phyloP scores from a whole-genome alignment of 2,329 filamentous ascomycete genomes.

The Cladosporium halotolerans region DNA sequence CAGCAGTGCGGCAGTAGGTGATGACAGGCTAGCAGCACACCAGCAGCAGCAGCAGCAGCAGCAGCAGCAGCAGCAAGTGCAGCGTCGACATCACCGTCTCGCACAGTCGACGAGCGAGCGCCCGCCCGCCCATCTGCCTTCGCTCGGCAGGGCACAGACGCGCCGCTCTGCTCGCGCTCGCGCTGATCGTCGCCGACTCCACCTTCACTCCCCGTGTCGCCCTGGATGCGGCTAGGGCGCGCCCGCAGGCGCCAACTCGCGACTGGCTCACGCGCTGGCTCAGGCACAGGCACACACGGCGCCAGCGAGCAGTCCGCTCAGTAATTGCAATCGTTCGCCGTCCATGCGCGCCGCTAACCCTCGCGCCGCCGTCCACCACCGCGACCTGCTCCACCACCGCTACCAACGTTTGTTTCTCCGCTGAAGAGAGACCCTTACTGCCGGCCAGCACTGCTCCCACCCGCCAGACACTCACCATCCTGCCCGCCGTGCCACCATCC shows the following conservation, averaged over 20 bases:
- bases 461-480: not conserved
- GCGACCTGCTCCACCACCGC: constrained; percentile 3
- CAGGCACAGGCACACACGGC: too few relatives aligned
- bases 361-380: not conserved
- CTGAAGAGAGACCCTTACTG: constrained; percentile 6
- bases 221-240: not conserved
- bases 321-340: not conserved
- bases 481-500: not conserved
- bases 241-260: constrained; percentile 2
- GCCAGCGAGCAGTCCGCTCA: not conserved
- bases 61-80: not conserved
- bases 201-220: constrained; percentile 1
- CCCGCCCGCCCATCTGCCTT: not conserved
- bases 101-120: not conserved
- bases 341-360: constrained; percentile 3
- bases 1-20: not conserved
- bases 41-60: not conserved
- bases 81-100: not conserved
- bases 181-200: constrained; percentile 5
- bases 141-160: not conserved
- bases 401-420: constrained; percentile 1
- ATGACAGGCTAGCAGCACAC: not conserved
- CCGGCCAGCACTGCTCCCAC: not conserved
- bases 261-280: too few relatives aligned
- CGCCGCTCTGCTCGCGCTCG: not conserved